phyloP scores from a whole-genome alignment of 2,329 filamentous ascomycete species.

The Apiospora phragmitis region DNA sequence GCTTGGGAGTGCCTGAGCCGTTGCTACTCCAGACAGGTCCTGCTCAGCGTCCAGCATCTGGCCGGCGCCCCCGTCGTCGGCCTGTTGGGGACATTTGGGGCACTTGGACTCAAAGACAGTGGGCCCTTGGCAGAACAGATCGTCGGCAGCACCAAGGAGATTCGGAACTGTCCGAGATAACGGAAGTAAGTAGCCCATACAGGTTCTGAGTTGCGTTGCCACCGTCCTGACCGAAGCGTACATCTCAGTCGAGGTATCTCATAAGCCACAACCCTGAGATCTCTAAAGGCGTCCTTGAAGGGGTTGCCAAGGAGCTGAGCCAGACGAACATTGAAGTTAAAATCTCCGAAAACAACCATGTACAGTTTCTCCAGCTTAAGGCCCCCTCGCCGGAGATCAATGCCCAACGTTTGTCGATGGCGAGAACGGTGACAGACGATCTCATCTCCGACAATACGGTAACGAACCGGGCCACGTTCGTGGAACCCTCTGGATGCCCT shows the following conservation, averaged over 20 bases:
- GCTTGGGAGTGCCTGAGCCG: background rate
- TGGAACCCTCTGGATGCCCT: constrained; percentile 9
- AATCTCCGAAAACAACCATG: background rate
- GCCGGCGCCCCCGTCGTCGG: background rate
- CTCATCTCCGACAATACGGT: constrained; percentile 13
- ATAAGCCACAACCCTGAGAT: background rate
- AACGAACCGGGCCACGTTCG: background rate
- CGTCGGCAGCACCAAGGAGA: background rate
- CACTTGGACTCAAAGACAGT: background rate
- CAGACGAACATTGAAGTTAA: background rate
- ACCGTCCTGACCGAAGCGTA: background rate
- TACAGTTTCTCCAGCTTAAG: background rate
- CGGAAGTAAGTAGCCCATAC: background rate
- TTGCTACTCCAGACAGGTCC: background rate
- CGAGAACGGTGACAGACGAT: constrained; percentile 10
- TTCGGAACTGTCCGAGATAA: background rate
- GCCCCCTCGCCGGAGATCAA: background rate
- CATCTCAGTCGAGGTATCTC: background rate
- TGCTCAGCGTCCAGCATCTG: background rate
- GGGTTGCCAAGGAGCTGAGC: background rate
- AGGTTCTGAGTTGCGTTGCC: too few species aligned
- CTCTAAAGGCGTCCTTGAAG: background rate
- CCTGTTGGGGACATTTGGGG: background rate
- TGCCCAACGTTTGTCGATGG: constrained; percentile 6
- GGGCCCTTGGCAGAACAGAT: background rate